Base-by-base conservation (phyloP, 1,284 basidiomycete genomes). In the Ustilago curta region DNA sequence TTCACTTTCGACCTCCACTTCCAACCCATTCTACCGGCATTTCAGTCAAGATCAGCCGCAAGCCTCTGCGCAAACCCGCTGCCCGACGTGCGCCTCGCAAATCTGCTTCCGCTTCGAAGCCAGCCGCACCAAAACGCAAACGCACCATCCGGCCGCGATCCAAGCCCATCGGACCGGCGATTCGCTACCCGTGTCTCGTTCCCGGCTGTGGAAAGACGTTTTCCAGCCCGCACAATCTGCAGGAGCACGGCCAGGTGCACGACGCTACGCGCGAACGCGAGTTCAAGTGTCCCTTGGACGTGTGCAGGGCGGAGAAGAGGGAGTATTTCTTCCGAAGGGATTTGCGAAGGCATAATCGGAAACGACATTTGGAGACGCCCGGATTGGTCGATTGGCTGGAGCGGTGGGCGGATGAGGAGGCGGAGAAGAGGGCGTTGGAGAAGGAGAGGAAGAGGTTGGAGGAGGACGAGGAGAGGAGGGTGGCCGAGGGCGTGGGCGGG, bases 201-300 rank as follows among this genome's bases (percentile, higher is more conserved):
- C 56, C 56, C 11, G 35, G 25, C 2, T 73, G 70, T 53, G 21
- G 5, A 1, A 59, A 68, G 29, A 58, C 44, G 4, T 73, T 68
- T 32, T 54, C 61, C 6, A 54, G 44, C 27, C 21, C 29, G 2
- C 63, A 68, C 42, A 72, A 72, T 25, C 40, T 68, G 21, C 43
- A 45, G 40, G 60, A 72, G 35, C 70, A 72, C 25, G 7, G 19
- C 1, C 57, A 61, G 23, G 42, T 54, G 27, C 68, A 70, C 35
- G 23, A 8, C 6, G 21, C 1, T 1, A 43, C 53, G 5, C 57
- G 68, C 3, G n/a, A n/a, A 9, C 43, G 48, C 4, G 25, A 21
- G 19, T 57, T 40, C 44, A 16, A 23, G 23, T 52, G 57, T 29
- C 35, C 19, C 5, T 0, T 29, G 14, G 16, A 12, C 0, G 23